Percentiles rank a stretch among this genome's conserved stretches.
These are phyloP conservation scores for Amniculicola lignicola DNA, from an alignment of 495 filamentous ascomycete genomes.

Conservation along the genomic window DNA sequence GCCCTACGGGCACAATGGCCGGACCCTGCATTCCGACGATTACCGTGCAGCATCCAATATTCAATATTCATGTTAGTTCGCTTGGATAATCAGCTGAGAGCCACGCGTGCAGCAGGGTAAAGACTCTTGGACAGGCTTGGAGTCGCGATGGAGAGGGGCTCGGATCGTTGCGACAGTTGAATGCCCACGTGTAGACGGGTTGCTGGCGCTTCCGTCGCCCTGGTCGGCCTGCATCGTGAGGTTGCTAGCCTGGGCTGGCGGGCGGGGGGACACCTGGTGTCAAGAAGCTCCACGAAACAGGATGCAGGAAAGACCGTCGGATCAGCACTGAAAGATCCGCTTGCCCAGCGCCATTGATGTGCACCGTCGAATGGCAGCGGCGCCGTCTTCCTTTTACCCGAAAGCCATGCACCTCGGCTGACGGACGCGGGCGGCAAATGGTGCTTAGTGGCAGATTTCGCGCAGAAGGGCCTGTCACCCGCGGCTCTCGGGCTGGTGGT, in stretches of 20 bases:
- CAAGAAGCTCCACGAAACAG: neutral
- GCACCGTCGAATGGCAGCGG: conserved; percentile 10
- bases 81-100: conserved; percentile 15
- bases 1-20: neutral
- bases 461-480: neutral
- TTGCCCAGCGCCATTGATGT: conserved; percentile 3
- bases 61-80: neutral
- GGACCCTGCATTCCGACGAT: conserved; percentile 6
- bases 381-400: conserved; percentile 25
- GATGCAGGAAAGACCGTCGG: neutral
- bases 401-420: neutral
- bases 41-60: conserved; percentile 9
- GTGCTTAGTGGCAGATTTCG: neutral
- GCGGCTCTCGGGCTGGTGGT: neutral
- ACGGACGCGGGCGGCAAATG: conserved; percentile 9
- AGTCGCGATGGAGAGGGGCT: neutral
- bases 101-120: no score
- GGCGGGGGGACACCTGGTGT: neutral
- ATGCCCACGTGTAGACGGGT: conserved; percentile 12
- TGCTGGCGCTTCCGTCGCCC: conserved; percentile 6
- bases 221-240: neutral
- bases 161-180: neutral
- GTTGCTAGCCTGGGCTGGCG: neutral
- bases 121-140: no score
- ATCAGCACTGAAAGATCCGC: neutral